phyloP scores from a whole-genome alignment of 2,329 filamentous ascomycete species.

The Colletotrichum falcatum region DNA sequence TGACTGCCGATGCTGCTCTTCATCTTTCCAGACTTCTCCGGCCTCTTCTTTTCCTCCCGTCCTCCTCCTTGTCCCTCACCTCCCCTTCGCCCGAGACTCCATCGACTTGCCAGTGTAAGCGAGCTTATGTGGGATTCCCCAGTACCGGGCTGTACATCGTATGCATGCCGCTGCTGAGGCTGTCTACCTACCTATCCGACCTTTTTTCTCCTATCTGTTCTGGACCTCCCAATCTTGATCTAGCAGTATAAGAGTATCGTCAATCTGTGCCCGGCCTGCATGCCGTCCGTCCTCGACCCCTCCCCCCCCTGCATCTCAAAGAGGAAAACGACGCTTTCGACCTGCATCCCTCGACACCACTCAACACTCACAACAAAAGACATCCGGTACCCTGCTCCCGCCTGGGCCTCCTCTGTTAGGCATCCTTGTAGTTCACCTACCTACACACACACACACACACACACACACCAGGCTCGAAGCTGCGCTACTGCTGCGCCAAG shows the following conservation, averaged over 20 bases:
- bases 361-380: background rate
- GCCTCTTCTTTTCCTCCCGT: background rate
- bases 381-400: constrained; percentile 18
- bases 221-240: constrained; percentile 30
- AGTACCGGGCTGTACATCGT: background rate
- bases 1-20: background rate
- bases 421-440: constrained; percentile 8
- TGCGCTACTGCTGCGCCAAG: constrained; percentile 40
- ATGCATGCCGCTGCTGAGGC: background rate
- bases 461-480: constrained; percentile 16
- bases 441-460: constrained; percentile 8
- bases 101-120: background rate
- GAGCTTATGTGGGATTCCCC: background rate
- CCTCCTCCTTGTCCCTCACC: background rate
- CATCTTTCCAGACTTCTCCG: constrained; percentile 23
- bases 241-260: constrained; percentile 36
- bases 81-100: background rate
- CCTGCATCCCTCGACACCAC: constrained; percentile 32
- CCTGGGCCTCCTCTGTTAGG: constrained; percentile 8
- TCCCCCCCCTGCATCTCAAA: constrained; percentile 32
- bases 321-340: constrained; percentile 36
- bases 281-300: constrained; percentile 27
- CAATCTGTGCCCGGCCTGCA: constrained; percentile 29
- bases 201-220: background rate
- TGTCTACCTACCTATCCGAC: background rate